A percentile compares a stretch with the other conserved stretches of the same genome.
These are phyloP conservation scores for Cladorrhinum samala DNA, from an alignment of 495 filamentous ascomycete genomes.

Conservation along the genomic window DNA sequence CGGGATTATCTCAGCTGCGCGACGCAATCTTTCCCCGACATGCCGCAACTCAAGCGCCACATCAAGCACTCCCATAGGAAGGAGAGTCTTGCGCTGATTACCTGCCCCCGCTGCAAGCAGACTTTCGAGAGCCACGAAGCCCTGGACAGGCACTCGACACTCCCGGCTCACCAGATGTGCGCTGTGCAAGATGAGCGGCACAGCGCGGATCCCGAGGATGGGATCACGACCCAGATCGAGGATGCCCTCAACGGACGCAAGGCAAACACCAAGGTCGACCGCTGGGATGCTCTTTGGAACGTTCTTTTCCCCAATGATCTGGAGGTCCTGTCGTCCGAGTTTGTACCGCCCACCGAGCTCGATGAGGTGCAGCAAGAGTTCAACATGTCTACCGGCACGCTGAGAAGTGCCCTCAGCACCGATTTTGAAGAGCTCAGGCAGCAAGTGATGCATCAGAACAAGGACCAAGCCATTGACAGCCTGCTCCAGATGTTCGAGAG, in stretches of 20 bases:
- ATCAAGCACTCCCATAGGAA: slow-evolving; percentile 24
- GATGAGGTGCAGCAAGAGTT: slow-evolving; percentile 26
- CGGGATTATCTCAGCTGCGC: slow-evolving; percentile 28
- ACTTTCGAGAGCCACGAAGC: slow-evolving; percentile 12
- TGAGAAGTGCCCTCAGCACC: background rate
- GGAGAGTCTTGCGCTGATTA: slow-evolving; percentile 1
- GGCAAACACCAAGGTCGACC: slow-evolving; percentile 21
- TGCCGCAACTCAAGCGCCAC: slow-evolving; percentile 30
- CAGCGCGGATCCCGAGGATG: slow-evolving; percentile 25
- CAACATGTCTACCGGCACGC: background rate
- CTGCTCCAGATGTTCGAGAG: background rate
- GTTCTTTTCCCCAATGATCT: slow-evolving; percentile 17
- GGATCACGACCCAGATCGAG: slow-evolving; percentile 19
- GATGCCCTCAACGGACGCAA: slow-evolving; percentile 23
- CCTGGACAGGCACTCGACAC: slow-evolving; percentile 12
- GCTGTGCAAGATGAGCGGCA: background rate
- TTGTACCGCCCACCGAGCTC: slow-evolving; percentile 25
- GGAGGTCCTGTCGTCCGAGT: slow-evolving; percentile 15
- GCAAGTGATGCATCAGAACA: background rate
- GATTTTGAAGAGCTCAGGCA: background rate
- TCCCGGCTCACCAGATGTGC: slow-evolving; percentile 17
- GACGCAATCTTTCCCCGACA: slow-evolving; percentile 18
- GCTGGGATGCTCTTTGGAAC: slow-evolving; percentile 24
- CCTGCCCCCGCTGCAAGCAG: slow-evolving; percentile 23
- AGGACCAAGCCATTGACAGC: background rate